A percentile compares a stretch with the other conserved stretches of the same genome.
Evolutionary conservation across 441 rosid species (phyloP).

Genomic region (Pelargonium australe): DNA sequence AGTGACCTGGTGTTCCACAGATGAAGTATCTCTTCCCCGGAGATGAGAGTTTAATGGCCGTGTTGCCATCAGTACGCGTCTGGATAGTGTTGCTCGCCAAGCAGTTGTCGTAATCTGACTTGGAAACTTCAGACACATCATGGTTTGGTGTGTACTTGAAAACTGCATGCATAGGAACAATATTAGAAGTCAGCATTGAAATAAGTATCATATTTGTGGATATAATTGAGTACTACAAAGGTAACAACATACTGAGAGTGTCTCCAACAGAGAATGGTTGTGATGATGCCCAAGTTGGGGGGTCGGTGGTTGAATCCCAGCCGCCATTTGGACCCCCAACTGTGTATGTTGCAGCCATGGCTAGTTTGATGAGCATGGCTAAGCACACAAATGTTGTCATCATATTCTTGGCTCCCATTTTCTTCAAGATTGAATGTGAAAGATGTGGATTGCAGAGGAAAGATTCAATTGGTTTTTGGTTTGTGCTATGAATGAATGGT

Average conservation of each 20-base stretch:
- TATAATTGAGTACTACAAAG: too few species aligned
- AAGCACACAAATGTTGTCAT: not conserved
- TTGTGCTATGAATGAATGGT: not conserved
- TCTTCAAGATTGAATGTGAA: not conserved
- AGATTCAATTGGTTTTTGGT: not conserved
- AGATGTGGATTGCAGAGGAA: not conserved
- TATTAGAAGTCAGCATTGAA: not conserved
- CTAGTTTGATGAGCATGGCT: not conserved
- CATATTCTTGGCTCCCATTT: not conserved
- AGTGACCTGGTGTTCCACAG: conserved; percentile 63
- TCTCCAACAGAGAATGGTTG: not conserved
- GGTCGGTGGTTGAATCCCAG: not conserved
- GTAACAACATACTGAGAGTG: not conserved
- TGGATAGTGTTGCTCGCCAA: conserved; percentile 38
- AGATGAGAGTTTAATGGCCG: conserved; percentile 46
- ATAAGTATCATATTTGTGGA: not conserved
- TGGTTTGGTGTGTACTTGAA: conserved; percentile 40
- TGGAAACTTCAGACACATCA: conserved; percentile 51
- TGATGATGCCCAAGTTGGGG: not conserved
- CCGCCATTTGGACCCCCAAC: not conserved
- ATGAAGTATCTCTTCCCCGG: conserved; percentile 75
- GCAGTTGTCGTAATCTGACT: conserved; percentile 58
- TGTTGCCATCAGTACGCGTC: conserved; percentile 41
- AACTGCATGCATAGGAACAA: conserved; percentile 23
- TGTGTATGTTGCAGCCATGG: not conserved